Conservation (phyloP, 345 rosid species). For the Salix suchowensis region DNA sequence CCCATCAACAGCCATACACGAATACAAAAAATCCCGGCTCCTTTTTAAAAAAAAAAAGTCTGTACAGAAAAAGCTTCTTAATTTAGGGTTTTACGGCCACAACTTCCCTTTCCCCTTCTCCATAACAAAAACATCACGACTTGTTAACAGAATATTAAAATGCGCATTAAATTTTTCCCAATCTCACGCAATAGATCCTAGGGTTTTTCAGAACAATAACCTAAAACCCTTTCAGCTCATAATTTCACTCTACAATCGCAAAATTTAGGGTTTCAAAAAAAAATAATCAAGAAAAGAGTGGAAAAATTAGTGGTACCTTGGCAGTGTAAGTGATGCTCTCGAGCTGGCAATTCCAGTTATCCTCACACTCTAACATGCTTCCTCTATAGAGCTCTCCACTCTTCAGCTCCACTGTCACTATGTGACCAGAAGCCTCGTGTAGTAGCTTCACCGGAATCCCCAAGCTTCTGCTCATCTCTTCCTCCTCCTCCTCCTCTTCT, state of each 20-base stretch:
- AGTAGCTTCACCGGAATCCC: conserved; percentile 87
- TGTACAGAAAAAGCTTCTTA: neutral
- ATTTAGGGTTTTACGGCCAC: neutral
- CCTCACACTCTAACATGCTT: conserved; percentile 86
- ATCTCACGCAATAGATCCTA: conserved; percentile 4
- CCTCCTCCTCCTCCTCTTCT: neutral
- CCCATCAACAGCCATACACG: neutral
- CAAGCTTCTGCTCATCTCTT: conserved; percentile 71
- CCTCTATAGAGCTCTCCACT: conserved; percentile 90
- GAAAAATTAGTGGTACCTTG: conserved; percentile 29
- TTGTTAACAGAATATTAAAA: neutral
- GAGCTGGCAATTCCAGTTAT: conserved; percentile 92
- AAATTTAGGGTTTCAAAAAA: conserved; percentile 24
- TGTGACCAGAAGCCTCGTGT: conserved; percentile 78
- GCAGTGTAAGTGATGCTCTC: conserved; percentile 78
- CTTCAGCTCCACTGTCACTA: conserved; percentile 83
- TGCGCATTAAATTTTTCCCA: neutral
- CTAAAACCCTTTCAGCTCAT: neutral
- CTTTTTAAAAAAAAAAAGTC: neutral
- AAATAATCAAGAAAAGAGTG: neutral
- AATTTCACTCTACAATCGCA: neutral
- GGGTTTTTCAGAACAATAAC: neutral
- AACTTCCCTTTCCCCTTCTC: neutral
- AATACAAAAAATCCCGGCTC: neutral
- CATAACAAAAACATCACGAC: neutral